Percentiles rank a stretch among this genome's conserved stretches.
phyloP scores from a whole-genome alignment of 2,329 filamentous ascomycete genomes.

The Fusarium acutatum region DNA sequence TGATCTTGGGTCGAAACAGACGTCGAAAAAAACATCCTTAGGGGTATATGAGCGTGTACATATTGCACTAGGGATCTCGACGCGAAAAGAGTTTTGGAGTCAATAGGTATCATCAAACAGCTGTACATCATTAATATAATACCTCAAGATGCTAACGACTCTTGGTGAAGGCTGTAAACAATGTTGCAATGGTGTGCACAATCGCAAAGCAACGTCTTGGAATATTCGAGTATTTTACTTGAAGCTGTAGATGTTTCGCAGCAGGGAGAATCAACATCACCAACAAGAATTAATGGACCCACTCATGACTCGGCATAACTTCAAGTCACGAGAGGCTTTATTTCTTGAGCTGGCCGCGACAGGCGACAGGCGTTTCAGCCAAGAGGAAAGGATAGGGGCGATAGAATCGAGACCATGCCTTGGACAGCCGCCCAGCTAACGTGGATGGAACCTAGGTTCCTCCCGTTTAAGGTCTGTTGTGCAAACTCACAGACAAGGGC shows the following conservation, averaged over 20 bases:
- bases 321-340: neutral
- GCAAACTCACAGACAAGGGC: constrained; percentile 6
- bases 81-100: neutral
- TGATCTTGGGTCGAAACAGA: neutral
- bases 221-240: neutral
- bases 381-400: neutral
- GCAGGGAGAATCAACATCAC: neutral
- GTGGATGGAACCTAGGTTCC: constrained; percentile 4
- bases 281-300: neutral
- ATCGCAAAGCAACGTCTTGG: neutral
- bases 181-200: neutral
- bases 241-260: constrained; percentile 21
- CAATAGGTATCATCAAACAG: neutral
- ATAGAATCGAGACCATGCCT: constrained; percentile 10
- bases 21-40: neutral
- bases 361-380: constrained; percentile 27
- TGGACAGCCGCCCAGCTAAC: constrained; percentile 1
- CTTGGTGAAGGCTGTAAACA: neutral
- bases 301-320: neutral
- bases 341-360: neutral
- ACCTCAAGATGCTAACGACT: neutral
- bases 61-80: neutral
- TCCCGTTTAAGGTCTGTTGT: constrained; percentile 12
- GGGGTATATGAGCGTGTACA: neutral
- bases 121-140: neutral